Evolutionary conservation across 1,284 basidiomycete genomes (phyloP).

Genomic region (Trametes hirsuta): DNA sequence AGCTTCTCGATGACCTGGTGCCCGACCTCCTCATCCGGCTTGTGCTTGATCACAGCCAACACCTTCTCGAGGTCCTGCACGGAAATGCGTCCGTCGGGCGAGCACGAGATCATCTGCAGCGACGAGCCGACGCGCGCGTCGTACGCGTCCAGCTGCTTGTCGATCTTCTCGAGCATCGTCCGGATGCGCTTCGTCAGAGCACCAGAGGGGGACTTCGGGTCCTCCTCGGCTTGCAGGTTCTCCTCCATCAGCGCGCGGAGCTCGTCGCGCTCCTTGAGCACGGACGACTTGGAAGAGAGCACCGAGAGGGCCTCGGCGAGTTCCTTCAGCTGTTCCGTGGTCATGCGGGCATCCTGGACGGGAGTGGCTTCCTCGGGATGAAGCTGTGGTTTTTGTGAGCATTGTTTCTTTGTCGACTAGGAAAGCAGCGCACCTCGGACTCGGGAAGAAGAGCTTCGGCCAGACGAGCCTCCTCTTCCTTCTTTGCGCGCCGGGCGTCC

Average conservation of each 20-base stretch:
- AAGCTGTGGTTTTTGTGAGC: slow-evolving; percentile 33
- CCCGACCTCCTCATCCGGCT: slow-evolving; percentile 89
- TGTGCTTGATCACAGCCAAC: slow-evolving; percentile 92
- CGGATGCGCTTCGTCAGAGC: slow-evolving; percentile 94
- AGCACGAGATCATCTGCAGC: slow-evolving; percentile 93
- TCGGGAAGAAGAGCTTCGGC: slow-evolving; percentile 81
- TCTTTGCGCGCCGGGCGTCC: slow-evolving; percentile 84
- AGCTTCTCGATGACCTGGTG: slow-evolving; percentile 91
- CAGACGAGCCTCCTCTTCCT: slow-evolving; percentile 76
- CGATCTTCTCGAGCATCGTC: slow-evolving; percentile 95
- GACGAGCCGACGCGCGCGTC: slow-evolving; percentile 90
- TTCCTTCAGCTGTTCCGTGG: slow-evolving; percentile 94
- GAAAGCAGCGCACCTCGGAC: slow-evolving; percentile 59
- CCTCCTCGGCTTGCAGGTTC: slow-evolving; percentile 88
- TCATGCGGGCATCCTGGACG: slow-evolving; percentile 86
- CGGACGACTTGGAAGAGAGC: slow-evolving; percentile 94
- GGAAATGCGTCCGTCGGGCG: slow-evolving; percentile 91
- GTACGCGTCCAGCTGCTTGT: slow-evolving; percentile 91
- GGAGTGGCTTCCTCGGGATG: slow-evolving; percentile 52
- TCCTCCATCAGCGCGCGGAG: slow-evolving; percentile 90
- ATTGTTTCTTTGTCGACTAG: too few relatives aligned
- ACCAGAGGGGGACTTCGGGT: slow-evolving; percentile 77
- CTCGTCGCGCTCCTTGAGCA: slow-evolving; percentile 95
- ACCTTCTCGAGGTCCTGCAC: slow-evolving; percentile 91
- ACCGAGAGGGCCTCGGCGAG: slow-evolving; percentile 91